Percentiles rank a stretch among this genome's conserved stretches.
Conservation (phyloP, 2,329 filamentous ascomycete genomes). For the Botrytis cinerea region DNA sequence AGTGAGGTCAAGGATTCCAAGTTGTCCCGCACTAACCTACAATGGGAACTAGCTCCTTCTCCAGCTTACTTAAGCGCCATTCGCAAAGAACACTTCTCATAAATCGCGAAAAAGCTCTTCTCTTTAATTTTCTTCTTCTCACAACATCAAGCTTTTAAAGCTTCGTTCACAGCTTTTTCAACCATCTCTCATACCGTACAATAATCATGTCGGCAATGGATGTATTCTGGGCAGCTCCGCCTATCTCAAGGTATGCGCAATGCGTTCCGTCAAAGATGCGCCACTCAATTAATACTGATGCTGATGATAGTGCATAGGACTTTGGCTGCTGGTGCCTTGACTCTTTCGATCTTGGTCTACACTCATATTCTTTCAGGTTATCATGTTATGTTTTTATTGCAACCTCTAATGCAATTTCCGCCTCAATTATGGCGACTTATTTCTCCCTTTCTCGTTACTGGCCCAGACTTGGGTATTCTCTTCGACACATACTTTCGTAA, state of each 20-base stretch:
- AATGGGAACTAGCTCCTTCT: neutral
- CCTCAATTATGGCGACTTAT: constrained; percentile 45
- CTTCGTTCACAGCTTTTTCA: constrained; percentile 27
- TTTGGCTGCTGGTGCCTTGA: constrained; percentile 60
- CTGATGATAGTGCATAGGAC: constrained; percentile 55
- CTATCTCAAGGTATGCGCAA: constrained; percentile 62
- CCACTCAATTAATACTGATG: constrained; percentile 45
- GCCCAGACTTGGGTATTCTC: constrained; percentile 49
- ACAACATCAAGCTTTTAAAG: constrained; percentile 27
- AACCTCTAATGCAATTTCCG: constrained; percentile 53
- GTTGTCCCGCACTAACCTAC: constrained; percentile 21
- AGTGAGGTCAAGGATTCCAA: constrained; percentile 5
- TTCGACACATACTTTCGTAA: constrained; percentile 70
- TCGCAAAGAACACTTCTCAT: constrained; percentile 23
- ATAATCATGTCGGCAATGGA: constrained; percentile 51
- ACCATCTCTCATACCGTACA: constrained; percentile 16
- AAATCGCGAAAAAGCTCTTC: constrained; percentile 11
- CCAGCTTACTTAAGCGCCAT: constrained; percentile 17
- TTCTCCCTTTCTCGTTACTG: constrained; percentile 44
- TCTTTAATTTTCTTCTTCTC: neutral
- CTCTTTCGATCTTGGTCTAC: constrained; percentile 60
- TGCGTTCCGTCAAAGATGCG: constrained; percentile 22
- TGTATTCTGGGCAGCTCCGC: constrained; percentile 65
- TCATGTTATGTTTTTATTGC: constrained; percentile 53
- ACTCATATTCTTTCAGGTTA: constrained; percentile 52